Percentiles rank a stretch among this genome's conserved stretches.
Evolutionary conservation across 2,329 filamentous ascomycete species (phyloP).

Genomic region (Fusarium coffeatum): DNA sequence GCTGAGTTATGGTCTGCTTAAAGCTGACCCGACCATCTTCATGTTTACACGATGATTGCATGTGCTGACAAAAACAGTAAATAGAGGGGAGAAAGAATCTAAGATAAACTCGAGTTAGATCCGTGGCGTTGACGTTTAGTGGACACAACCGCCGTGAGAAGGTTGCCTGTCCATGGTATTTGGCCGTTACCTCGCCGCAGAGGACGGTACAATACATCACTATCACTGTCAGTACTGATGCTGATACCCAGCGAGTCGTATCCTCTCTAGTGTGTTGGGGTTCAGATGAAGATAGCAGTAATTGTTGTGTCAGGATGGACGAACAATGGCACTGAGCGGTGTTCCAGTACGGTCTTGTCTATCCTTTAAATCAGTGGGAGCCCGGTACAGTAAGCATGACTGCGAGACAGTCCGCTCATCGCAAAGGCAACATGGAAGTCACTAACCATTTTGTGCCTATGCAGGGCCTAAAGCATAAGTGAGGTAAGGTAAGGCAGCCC

Average conservation of each 20-base stretch:
- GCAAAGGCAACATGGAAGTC: slow-evolving; percentile 6
- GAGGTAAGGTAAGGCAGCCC: neutral
- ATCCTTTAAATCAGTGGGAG: neutral
- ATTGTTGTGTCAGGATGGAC: neutral
- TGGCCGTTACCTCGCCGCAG: slow-evolving; percentile 31
- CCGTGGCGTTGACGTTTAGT: slow-evolving; percentile 27
- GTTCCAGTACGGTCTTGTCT: neutral
- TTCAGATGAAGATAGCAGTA: neutral
- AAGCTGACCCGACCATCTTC: neutral
- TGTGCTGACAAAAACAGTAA: slow-evolving; percentile 6
- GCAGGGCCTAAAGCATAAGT: neutral
- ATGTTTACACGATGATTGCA: slow-evolving; percentile 5
- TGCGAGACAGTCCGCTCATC: slow-evolving; percentile 15
- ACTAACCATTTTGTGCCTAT: slow-evolving; percentile 5
- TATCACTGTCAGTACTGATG: neutral
- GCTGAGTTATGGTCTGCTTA: slow-evolving; percentile 20
- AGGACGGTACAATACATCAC: slow-evolving; percentile 5
- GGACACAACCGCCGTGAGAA: slow-evolving; percentile 8
- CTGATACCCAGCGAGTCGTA: neutral
- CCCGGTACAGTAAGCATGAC: slow-evolving; percentile 10
- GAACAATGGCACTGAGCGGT: neutral
- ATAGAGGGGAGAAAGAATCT: neutral
- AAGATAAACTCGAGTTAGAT: slow-evolving; percentile 6
- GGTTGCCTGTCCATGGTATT: neutral
- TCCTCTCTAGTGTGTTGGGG: neutral